Evolutionary conservation across 257 asterid genomes (phyloP).

Genomic region (Solanum phureja): DNA sequence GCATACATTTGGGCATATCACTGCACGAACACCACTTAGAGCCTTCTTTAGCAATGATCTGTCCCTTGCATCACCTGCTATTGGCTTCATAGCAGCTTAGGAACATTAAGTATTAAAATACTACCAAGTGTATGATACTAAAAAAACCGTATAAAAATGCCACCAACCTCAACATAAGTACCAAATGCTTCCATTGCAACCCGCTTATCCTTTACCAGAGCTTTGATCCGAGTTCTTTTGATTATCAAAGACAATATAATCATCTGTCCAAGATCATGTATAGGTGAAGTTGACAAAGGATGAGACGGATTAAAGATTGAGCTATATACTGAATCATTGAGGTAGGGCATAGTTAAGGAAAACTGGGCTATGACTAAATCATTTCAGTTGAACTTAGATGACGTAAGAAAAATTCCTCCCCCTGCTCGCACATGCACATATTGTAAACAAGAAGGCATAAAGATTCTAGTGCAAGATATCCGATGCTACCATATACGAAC

Average conservation of each 20-base stretch:
- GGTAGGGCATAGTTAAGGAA: not conserved
- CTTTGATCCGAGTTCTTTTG: slow-evolving; percentile 67
- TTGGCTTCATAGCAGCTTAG: slow-evolving; percentile 36
- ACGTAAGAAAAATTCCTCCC: not conserved
- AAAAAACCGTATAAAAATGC: not conserved
- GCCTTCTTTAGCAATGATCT: slow-evolving; percentile 57
- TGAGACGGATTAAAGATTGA: not conserved
- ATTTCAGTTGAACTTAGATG: not conserved
- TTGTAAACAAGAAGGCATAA: not conserved
- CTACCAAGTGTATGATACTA: not conserved
- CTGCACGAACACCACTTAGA: slow-evolving; percentile 66
- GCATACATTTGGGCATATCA: slow-evolving; percentile 70
- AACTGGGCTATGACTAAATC: not conserved
- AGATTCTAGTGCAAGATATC: not conserved
- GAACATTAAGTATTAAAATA: not conserved
- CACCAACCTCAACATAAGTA: slow-evolving; percentile 84
- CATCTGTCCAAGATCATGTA: slow-evolving; percentile 39
- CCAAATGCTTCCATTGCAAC: slow-evolving; percentile 94
- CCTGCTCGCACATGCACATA: not conserved
- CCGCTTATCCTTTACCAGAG: slow-evolving; percentile 82
- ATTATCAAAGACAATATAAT: slow-evolving; percentile 71
- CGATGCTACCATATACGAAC: slow-evolving; percentile 17
- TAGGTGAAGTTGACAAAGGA: not conserved
- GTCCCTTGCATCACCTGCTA: slow-evolving; percentile 61
- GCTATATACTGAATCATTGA: not conserved